A percentile compares a stretch with the other conserved stretches of the same genome.
phyloP scores from a whole-genome alignment of 441 rosid species.

The Croton setiger region DNA sequence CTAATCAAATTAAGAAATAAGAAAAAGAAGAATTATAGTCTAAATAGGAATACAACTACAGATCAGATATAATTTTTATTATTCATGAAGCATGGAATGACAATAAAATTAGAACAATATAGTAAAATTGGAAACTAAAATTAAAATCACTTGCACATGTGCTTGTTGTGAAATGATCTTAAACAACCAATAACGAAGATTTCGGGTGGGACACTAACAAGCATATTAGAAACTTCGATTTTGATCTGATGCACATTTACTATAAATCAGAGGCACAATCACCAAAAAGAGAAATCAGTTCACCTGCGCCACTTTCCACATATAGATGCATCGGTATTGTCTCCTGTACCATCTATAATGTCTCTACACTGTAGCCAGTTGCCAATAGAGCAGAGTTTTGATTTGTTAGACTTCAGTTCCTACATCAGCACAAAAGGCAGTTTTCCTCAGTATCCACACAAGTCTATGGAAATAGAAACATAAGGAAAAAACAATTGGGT shows the following conservation, averaged over 20 bases:
- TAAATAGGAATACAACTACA: background rate
- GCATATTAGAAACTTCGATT: background rate
- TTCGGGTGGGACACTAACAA: conserved; percentile 3
- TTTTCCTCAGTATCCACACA: conserved; percentile 13
- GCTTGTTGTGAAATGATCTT: background rate
- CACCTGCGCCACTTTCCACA: conserved; percentile 98
- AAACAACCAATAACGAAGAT: background rate
- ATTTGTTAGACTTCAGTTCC: conserved; percentile 38
- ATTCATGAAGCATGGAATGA: background rate
- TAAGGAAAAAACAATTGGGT: conserved; percentile 5
- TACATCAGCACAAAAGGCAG: conserved; percentile 29
- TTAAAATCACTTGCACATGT: background rate
- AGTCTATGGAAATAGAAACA: conserved; percentile 13
- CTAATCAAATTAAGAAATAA: too few species aligned
- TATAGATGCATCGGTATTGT: conserved; percentile 41
- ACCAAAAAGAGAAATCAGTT: conserved; percentile 14
- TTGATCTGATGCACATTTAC: conserved; percentile 2
- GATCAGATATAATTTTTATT: background rate
- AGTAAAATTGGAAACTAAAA: background rate
- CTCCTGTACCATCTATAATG: conserved; percentile 33
- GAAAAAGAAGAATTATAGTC: too few species aligned
- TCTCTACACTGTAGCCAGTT: conserved; percentile 84
- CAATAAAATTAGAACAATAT: background rate
- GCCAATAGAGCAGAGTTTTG: conserved; percentile 27
- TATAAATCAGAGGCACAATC: background rate